Conservation (phyloP, 352 stramenopile genomes). For the Pythium sp. region DNA sequence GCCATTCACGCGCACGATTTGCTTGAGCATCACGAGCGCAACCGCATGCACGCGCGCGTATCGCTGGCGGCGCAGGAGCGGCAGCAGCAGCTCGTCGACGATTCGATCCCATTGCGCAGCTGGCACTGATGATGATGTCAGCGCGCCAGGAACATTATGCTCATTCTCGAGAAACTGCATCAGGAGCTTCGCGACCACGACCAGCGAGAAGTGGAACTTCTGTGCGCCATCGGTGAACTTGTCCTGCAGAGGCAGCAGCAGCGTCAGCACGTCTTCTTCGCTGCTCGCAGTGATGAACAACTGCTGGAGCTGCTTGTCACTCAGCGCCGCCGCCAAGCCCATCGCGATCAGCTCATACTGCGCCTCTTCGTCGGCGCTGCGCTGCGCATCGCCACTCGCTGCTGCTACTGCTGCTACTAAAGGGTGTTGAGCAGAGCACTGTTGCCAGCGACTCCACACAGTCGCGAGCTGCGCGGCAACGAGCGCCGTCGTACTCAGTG, state of each 20-base stretch:
- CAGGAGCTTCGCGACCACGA: conserved; percentile 29
- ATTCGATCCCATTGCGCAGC: background rate
- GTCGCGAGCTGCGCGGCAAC: conserved; percentile 17
- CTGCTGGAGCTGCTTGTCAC: conserved; percentile 21
- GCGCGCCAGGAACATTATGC: background rate
- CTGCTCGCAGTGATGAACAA: conserved; percentile 26
- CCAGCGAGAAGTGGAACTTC: conserved; percentile 41
- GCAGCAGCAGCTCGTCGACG: conserved; percentile 29
- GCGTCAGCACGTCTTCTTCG: conserved; percentile 15
- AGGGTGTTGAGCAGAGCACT: background rate
- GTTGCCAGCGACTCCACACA: conserved; percentile 18
- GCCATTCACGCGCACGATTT: conserved; percentile 16
- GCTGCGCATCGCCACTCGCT: background rate
- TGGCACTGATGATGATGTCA: conserved; percentile 2
- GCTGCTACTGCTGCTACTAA: no score
- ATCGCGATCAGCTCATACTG: conserved; percentile 58
- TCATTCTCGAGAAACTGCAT: conserved; percentile 22
- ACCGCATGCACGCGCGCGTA: conserved; percentile 30
- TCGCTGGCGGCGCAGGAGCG: conserved; percentile 24
- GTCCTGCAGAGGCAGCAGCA: conserved; percentile 41
- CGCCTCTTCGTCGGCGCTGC: conserved; percentile 28
- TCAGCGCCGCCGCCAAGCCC: conserved; percentile 26
- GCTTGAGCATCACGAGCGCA: conserved; percentile 25
- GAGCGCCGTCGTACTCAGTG: background rate
- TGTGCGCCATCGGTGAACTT: conserved; percentile 18